These are phyloP conservation scores for Hypomyces perniciosus DNA, from an alignment of 2,329 filamentous ascomycete species.

Conservation along the genomic window DNA sequence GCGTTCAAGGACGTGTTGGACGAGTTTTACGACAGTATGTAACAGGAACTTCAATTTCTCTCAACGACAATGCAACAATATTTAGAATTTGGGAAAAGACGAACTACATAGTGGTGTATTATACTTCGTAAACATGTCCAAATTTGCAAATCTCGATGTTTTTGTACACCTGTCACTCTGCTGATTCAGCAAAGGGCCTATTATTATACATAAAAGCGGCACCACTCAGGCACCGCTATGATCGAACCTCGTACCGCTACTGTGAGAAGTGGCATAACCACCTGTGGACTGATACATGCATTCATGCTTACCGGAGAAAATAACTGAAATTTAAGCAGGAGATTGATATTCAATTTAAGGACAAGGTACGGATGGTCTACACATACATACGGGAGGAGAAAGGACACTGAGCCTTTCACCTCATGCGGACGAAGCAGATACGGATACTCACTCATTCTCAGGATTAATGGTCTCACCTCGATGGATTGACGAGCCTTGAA, in stretches of 20 bases:
- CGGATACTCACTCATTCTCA: conserved; percentile 2
- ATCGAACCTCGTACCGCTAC: neutral
- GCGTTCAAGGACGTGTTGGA: too few species aligned
- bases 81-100: too few species aligned
- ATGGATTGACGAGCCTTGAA: conserved; percentile 14
- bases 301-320: too few species aligned
- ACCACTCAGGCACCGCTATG: neutral
- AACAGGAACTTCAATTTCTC: neutral
- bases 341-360: neutral
- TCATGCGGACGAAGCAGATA: neutral
- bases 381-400: neutral
- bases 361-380: conserved; percentile 1
- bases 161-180: too few species aligned
- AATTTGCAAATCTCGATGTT: neutral
- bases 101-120: too few species aligned
- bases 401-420: neutral
- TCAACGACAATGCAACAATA: too few species aligned
- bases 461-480: conserved; percentile 13
- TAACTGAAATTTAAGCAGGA: too few species aligned
- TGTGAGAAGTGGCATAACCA: conserved; percentile 1
- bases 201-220: conserved; percentile 5
- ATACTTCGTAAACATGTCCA: neutral
- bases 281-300: neutral
- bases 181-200: too few species aligned
- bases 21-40: neutral